Base-by-base conservation (phyloP, 2,329 filamentous ascomycete species). In the Didymella pinodella region DNA sequence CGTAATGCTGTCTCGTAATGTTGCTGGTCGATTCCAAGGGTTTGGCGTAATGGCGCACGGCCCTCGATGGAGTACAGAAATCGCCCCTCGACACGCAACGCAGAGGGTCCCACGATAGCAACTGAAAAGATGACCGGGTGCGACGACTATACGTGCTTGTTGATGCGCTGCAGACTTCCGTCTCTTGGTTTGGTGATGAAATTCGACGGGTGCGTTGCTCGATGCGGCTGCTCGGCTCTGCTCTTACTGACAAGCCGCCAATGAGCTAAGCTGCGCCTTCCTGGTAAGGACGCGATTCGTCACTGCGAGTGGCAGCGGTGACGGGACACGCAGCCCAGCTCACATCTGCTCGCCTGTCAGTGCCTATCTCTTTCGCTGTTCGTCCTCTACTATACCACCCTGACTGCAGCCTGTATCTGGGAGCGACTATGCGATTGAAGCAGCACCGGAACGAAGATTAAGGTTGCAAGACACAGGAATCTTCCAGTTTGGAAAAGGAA, bases 51-150 rank as follows among this genome's bases (percentile, higher is more conserved):
- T 32, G 64, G 62, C 57, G 64, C 62, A 50, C 43, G 63, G 63
- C 66, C 66, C 67, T 69, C 66, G 57, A 46, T 63, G 52, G 57
- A 60, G 66, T 65, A 69, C 66, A 65, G 62, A 56, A 64, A 54
- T 48, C 47, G 56, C 57, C 34, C 49, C 49, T 54, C 45, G 31
- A 44, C 32, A 41, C 45, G 56, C 40, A 45, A 26, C 45, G 49
- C 25, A 25, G 26, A 40, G 38, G 45, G 29, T 20, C 25, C 45
- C 46, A 46, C 45, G 46, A 32, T 29, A 31, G 40, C 6, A 46
- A 25, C 26, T n/a, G 31, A 26, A 16, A 54, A 46, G 49, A 49
- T 34, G 32, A 22, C 56, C 54, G 36, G 28, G 43, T 46, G 48
- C 32, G 41, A 57, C 12, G 46, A 28, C 16, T 10, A 43, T 61